phyloP scores from a whole-genome alignment of 495 filamentous ascomycete species.

The Rusavskia elegans region DNA sequence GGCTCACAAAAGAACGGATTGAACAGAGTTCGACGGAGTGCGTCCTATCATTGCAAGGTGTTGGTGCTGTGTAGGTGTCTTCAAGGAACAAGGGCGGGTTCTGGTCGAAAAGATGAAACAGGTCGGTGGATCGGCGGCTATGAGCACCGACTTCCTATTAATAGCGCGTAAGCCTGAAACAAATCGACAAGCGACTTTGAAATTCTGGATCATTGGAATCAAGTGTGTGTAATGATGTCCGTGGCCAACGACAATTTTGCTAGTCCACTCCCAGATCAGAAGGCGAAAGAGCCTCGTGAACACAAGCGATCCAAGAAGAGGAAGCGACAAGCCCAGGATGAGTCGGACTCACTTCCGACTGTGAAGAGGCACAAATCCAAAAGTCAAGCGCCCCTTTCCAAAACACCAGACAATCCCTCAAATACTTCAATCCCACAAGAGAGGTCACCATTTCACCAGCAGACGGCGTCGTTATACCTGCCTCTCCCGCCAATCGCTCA shows the following conservation, averaged over 20 bases:
- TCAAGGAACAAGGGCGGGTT: no score
- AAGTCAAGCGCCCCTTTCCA: not conserved
- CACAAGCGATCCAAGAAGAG: constrained; percentile 36
- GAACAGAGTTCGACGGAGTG: no score
- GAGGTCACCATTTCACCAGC: constrained; percentile 41
- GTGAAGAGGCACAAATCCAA: constrained; percentile 28
- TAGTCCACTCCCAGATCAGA: not conserved
- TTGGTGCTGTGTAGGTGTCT: no score
- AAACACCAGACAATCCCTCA: not conserved
- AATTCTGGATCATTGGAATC: no score
- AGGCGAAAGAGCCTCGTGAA: constrained; percentile 8
- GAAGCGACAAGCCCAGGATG: constrained; percentile 34
- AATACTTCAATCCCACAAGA: constrained; percentile 3
- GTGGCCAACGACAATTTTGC: not conserved
- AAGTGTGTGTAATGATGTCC: not conserved
- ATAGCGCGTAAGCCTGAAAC: not conserved
- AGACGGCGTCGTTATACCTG: constrained; percentile 52
- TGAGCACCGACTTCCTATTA: no score
- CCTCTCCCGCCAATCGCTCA: constrained; percentile 53
- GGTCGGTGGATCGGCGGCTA: not conserved
- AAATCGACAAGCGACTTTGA: not conserved
- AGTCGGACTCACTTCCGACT: constrained; percentile 16
- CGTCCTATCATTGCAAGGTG: no score
- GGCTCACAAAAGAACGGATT: no score
- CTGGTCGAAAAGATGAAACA: not conserved